Evolutionary conservation across 2,329 filamentous ascomycete genomes (phyloP), one percentile per base, ranked within the genome.

Genomic region (Xylariaceae sp.): DNA sequence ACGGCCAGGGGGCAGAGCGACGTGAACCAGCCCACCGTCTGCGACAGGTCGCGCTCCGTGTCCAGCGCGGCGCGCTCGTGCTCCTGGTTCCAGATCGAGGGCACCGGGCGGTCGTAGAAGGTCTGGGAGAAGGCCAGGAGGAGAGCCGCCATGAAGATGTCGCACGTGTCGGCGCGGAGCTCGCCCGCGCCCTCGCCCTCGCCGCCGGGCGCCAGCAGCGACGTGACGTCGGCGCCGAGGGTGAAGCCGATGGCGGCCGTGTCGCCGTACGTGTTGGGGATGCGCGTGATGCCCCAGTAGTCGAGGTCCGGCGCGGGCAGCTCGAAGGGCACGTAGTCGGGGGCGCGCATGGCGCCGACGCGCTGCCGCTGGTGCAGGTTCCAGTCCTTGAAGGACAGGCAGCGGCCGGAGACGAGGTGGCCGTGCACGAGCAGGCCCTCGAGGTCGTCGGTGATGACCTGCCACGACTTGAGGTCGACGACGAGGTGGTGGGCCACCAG

Each of bases 11-110:
- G 74, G 31, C 65, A 72, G 10, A 78, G 55, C 0, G 71, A 66
- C 2, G 72, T 75, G 41, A 78, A 76, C 72, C 72, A 77, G 2
- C 74, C 75, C 0, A 78, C 71, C 0, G 73, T 77, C 32, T 72
- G 60, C 4, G 67, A 65, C 1, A 76, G 62, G 50, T 77, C 69
- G 10, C 70, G 56, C 12, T 66, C 63, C 1, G 53, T 49, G 17
- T 64, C 63, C 40, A 61, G 61, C 3, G 57, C 49, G n/a, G 63
- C 55, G 12, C 70, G 58, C 12, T 70, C 70, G 23, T 66, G 61
- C 38, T 72, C 68, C 40, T 70, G 67, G 34, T 67, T 70, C 70
- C 70, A 79, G 1, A 78, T 45, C 1, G 67, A 65, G 0, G 74
- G 75, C 0, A 60, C 51, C 0, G 45, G 39, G 13, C 74, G 62